Conservation (phyloP, 2,329 filamentous ascomycete species). For the Nemania sp. region DNA sequence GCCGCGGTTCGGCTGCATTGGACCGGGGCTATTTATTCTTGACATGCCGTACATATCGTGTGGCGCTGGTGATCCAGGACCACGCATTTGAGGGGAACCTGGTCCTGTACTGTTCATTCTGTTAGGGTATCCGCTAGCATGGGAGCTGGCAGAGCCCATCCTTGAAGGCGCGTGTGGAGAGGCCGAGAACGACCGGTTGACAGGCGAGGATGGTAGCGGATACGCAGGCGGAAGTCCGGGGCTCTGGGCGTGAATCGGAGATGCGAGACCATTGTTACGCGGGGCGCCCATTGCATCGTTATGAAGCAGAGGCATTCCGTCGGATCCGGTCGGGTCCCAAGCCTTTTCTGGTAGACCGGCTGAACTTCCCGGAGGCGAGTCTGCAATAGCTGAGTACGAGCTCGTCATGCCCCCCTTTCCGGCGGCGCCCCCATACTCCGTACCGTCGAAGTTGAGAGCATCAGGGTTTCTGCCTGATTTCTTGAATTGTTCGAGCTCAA, state of each 20-base stretch:
- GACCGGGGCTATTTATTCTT: conserved; percentile 25
- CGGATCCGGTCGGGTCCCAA: conserved; percentile 26
- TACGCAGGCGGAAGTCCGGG: conserved; percentile 30
- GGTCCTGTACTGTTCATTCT: conserved; percentile 34
- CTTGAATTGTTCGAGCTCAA: conserved; percentile 55
- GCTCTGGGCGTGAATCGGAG: conserved; percentile 27
- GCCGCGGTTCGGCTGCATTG: conserved; percentile 20
- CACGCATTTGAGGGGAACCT: conserved; percentile 13
- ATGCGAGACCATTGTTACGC: conserved; percentile 27
- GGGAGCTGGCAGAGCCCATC: conserved; percentile 35
- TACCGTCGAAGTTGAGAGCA: conserved; percentile 26
- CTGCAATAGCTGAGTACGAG: conserved; percentile 23
- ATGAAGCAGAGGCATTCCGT: conserved; percentile 22
- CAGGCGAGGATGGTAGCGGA: conserved; percentile 28
- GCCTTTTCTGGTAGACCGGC: conserved; percentile 25
- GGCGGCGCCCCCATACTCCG: conserved; percentile 17
- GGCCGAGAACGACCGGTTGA: conserved; percentile 36
- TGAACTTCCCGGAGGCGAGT: conserved; percentile 28
- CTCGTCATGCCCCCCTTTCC: conserved; percentile 22
- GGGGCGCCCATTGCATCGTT: too few relatives aligned
- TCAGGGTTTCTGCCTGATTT: conserved; percentile 54
- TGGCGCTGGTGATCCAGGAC: conserved; percentile 23
- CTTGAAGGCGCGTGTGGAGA: conserved; percentile 34
- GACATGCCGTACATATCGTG: conserved; percentile 28
- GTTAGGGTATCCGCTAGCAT: conserved; percentile 21